phyloP scores from a whole-genome alignment of 1,284 basidiomycete genomes.

The Papiliotrema flavescens region DNA sequence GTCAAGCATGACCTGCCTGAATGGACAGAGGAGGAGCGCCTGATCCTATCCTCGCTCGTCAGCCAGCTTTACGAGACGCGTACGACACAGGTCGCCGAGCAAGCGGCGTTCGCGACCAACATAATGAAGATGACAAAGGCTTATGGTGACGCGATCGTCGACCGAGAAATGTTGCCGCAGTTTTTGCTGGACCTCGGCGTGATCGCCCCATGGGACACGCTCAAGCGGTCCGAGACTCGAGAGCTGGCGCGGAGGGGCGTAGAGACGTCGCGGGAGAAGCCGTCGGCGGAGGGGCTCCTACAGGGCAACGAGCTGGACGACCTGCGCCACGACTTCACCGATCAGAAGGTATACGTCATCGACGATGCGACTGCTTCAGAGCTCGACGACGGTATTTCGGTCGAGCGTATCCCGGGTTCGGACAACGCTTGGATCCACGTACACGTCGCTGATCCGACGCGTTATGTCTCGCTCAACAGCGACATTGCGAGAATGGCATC shows the following conservation, averaged over 20 bases:
- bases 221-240: conserved; percentile 34
- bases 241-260: conserved; percentile 21
- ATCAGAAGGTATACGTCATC: conserved; percentile 79
- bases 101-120: conserved; percentile 55
- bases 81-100: conserved; percentile 63
- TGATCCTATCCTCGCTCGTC: conserved; percentile 65
- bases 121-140: conserved; percentile 62
- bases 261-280: conserved; percentile 13
- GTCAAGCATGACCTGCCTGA: conserved; percentile 22
- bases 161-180: conserved; percentile 50
- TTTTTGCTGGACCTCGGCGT: conserved; percentile 66
- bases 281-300: conserved; percentile 42
- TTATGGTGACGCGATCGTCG: conserved; percentile 47
- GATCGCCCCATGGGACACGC: conserved; percentile 64
- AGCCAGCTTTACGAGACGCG: conserved; percentile 61
- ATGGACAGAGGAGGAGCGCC: conserved; percentile 61
- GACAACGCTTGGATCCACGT: conserved; percentile 76
- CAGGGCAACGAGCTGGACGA: conserved; percentile 29
- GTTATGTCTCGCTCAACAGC: conserved; percentile 69
- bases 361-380: conserved; percentile 80
- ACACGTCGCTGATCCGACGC: conserved; percentile 91
- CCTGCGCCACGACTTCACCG: conserved; percentile 75
- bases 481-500: conserved; percentile 59
- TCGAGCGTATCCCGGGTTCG: conserved; percentile 64
- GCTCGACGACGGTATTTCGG: conserved; percentile 89